Percentiles rank a stretch among this genome's conserved stretches.
phyloP scores from a whole-genome alignment of 2,329 filamentous ascomycete species.

The Chaetoscypha palmicola region DNA sequence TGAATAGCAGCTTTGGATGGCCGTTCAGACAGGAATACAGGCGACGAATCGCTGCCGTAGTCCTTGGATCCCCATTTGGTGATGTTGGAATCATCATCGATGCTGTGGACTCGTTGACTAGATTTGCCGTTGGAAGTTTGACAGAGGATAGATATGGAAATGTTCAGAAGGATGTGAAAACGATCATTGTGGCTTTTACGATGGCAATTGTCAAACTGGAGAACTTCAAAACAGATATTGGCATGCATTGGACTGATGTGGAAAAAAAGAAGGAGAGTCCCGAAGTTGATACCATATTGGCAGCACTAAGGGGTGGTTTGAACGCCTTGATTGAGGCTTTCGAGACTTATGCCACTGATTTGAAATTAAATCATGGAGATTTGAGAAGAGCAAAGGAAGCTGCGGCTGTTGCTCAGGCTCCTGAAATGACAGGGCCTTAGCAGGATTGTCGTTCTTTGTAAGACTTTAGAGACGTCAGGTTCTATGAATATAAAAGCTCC shows the following conservation, averaged over 20 bases:
- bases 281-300: conserved; percentile 66
- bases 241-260: conserved; percentile 74
- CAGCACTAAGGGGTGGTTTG: conserved; percentile 58
- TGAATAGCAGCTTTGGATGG: conserved; percentile 50
- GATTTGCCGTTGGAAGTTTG: conserved; percentile 66
- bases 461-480: too few species aligned
- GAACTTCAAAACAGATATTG: conserved; percentile 50
- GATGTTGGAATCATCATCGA: conserved; percentile 63
- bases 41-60: conserved; percentile 55
- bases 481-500: too few species aligned
- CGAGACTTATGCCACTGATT: conserved; percentile 62
- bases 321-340: conserved; percentile 62
- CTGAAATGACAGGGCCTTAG: conserved; percentile 2
- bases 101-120: conserved; percentile 61
- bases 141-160: conserved; percentile 77
- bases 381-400: conserved; percentile 68
- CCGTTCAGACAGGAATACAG: conserved; percentile 66
- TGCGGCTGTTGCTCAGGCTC: conserved; percentile 6
- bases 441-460: too few species aligned
- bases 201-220: conserved; percentile 62
- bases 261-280: conserved; percentile 43
- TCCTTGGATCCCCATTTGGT: conserved; percentile 68
- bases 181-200: conserved; percentile 68
- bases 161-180: conserved; percentile 74
- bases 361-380: conserved; percentile 65